phyloP scores from a whole-genome alignment of 108 stramenopile genomes.

The Skeletonema potamos region DNA sequence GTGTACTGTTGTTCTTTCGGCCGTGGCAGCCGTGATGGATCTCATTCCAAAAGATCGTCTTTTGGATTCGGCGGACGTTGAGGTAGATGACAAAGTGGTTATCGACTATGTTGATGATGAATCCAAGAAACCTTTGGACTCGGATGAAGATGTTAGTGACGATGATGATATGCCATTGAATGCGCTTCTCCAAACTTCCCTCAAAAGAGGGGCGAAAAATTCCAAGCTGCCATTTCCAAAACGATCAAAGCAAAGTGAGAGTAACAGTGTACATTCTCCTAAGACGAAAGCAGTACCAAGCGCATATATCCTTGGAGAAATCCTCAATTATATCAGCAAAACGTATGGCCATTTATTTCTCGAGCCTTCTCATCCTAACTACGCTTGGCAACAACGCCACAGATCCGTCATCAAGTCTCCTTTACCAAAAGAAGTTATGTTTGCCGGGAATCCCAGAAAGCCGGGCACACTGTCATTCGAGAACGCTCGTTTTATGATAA shows the following conservation, averaged over 20 bases:
- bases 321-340: conserved; percentile 63
- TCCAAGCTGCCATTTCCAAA: conserved; percentile 10
- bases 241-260: conserved; percentile 20
- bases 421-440: conserved; percentile 42
- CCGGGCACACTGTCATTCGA: conserved; percentile 65
- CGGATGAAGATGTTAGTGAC: conserved; percentile 35
- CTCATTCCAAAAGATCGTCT: conserved; percentile 39
- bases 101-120: neutral
- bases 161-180: conserved; percentile 54
- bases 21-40: conserved; percentile 42
- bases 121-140: neutral
- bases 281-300: conserved; percentile 32
- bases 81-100: neutral
- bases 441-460: conserved; percentile 60
- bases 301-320: conserved; percentile 50
- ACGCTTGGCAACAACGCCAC: conserved; percentile 77
- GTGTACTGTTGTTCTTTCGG: conserved; percentile 67
- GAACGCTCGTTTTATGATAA: conserved; percentile 52
- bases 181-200: conserved; percentile 12
- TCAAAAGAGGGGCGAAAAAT: conserved; percentile 15
- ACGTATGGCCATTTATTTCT: conserved; percentile 78
- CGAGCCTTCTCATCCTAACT: conserved; percentile 72
- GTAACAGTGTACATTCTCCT: neutral
- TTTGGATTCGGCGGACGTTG: neutral
- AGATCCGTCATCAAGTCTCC: conserved; percentile 38